These are phyloP conservation scores for Dictyostelium gargantuum DNA, from an alignment of 208 protist genomes.

Conservation along the genomic window DNA sequence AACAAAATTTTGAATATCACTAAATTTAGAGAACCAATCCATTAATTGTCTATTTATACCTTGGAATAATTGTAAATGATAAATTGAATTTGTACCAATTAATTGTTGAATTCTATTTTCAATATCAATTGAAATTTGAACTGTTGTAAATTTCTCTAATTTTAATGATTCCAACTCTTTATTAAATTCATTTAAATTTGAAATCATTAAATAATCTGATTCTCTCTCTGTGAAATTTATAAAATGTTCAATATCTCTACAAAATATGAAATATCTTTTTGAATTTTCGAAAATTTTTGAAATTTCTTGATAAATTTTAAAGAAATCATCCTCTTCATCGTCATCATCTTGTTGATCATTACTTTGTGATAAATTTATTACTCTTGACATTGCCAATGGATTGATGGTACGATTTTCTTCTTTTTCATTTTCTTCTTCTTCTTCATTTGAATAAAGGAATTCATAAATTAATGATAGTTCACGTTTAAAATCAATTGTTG, in stretches of 20 bases:
- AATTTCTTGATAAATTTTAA: not conserved
- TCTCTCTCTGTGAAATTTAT: not conserved
- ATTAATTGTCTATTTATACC: not conserved
- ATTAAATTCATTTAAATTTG: not conserved
- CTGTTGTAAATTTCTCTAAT: not conserved
- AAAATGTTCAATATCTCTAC: not conserved
- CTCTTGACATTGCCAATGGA: not conserved
- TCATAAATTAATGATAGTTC: not conserved
- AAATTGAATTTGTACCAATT: not conserved
- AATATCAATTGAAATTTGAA: not conserved
- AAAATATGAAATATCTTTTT: not conserved
- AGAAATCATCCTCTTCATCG: not conserved
- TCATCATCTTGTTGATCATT: no score
- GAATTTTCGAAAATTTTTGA: not conserved
- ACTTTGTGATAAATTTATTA: not conserved
- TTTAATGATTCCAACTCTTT: not conserved
- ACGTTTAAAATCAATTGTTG: not conserved
- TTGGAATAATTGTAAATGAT: not conserved
- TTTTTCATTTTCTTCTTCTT: not conserved
- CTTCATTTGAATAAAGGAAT: not conserved
- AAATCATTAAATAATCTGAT: not conserved
- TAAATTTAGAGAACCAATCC: constrained; percentile 17
- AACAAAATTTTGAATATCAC: constrained; percentile 18
- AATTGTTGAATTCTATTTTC: not conserved
- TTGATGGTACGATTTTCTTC: not conserved